A percentile compares a stretch with the other conserved stretches of the same genome.
These are phyloP conservation scores for Arachis hypogaea DNA, from an alignment of 306 rosid species.

Conservation along the genomic window DNA sequence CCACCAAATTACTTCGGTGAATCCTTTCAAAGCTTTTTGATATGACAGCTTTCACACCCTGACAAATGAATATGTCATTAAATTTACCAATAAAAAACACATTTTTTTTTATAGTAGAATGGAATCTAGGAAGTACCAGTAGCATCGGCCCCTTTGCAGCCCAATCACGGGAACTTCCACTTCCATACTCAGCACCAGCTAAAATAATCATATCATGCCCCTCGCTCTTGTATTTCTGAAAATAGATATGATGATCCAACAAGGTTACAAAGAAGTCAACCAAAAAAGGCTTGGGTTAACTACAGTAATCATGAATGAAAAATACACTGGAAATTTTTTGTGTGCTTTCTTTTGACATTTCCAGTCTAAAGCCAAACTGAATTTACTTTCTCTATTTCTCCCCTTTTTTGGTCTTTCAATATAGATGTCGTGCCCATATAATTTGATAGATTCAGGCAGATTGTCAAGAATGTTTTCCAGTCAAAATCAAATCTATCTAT, in stretches of 20 bases:
- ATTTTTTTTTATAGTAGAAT: slow-evolving; percentile 9
- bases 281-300: neutral
- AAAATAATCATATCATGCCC: slow-evolving; percentile 76
- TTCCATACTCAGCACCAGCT: slow-evolving; percentile 96
- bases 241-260: slow-evolving; percentile 22
- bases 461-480: slow-evolving; percentile 17
- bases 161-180: slow-evolving; percentile 99
- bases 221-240: slow-evolving; percentile 79
- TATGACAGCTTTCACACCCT: slow-evolving; percentile 98
- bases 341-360: neutral
- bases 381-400: neutral
- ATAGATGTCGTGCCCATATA: neutral
- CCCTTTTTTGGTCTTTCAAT: neutral
- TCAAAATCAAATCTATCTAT: neutral
- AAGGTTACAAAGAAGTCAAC: slow-evolving; percentile 3
- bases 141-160: slow-evolving; percentile 98
- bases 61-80: slow-evolving; percentile 11
- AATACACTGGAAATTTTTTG: neutral
- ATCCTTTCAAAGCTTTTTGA: slow-evolving; percentile 95
- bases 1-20: slow-evolving; percentile 96
- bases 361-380: neutral
- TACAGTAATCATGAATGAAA: neutral
- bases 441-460: neutral
- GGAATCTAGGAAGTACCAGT: slow-evolving; percentile 54
- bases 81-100: neutral